phyloP scores from a whole-genome alignment of 2,329 filamentous ascomycete genomes.

The Teratosphaeria nubilosa region DNA sequence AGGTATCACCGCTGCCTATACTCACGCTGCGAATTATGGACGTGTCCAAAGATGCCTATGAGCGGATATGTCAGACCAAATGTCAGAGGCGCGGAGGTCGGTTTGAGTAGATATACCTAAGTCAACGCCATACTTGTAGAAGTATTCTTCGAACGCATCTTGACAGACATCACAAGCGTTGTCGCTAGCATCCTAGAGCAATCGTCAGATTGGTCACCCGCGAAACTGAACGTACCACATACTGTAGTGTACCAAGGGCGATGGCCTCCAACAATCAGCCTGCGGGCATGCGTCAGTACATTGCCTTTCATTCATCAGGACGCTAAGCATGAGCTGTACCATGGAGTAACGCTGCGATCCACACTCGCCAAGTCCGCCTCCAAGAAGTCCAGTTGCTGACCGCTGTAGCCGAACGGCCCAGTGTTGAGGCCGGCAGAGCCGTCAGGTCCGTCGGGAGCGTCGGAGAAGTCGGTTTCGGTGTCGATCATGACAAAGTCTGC shows the following conservation, averaged over 20 bases:
- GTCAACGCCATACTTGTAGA: neutral
- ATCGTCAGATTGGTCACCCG: neutral
- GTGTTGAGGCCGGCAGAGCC: constrained; percentile 35
- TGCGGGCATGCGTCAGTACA: neutral
- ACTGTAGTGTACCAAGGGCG: neutral
- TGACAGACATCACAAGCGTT: neutral
- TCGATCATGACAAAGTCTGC: constrained; percentile 42
- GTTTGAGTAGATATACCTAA: neutral
- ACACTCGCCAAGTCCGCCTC: constrained; percentile 47
- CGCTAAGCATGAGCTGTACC: constrained; percentile 25
- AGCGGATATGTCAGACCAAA: neutral
- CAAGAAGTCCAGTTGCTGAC: constrained; percentile 47
- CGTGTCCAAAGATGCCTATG: neutral
- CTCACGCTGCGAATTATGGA: neutral
- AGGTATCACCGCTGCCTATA: neutral
- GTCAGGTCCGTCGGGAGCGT: constrained; percentile 37
- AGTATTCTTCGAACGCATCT: neutral
- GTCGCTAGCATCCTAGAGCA: neutral
- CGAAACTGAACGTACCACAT: neutral
- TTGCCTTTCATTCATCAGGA: neutral
- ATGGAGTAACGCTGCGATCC: constrained; percentile 46
- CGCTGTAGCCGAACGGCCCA: constrained; percentile 40
- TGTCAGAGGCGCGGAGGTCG: neutral
- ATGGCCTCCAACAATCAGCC: neutral
- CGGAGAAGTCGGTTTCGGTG: constrained; percentile 47